These are phyloP conservation scores for Isatis lusitanica DNA, from an alignment of 441 rosid species.

Conservation along the genomic window DNA sequence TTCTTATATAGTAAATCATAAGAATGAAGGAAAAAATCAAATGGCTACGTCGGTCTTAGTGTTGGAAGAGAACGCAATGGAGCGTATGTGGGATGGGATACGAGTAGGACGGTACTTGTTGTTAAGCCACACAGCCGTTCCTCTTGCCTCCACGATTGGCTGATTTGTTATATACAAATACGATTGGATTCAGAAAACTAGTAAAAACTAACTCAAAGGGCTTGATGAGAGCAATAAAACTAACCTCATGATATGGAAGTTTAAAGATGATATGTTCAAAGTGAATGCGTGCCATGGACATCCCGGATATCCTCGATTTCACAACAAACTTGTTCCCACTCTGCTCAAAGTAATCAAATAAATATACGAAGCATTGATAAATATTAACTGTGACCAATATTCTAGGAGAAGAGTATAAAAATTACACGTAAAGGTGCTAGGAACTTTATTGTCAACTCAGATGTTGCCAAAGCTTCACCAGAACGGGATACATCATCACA, in stretches of 20 bases:
- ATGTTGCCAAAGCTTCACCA: slow-evolving; percentile 56
- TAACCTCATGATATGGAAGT: slow-evolving; percentile 69
- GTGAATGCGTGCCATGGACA: slow-evolving; percentile 63
- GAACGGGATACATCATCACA: slow-evolving; percentile 64
- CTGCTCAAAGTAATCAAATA: slow-evolving; percentile 34
- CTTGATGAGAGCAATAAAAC: not conserved
- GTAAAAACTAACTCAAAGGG: not conserved
- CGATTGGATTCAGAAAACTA: not conserved
- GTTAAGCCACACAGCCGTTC: slow-evolving; percentile 75
- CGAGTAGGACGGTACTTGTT: slow-evolving; percentile 70
- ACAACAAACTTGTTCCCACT: slow-evolving; percentile 71
- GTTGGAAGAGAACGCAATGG: no score
- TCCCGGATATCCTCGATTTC: slow-evolving; percentile 56
- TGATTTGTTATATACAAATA: slow-evolving; percentile 26
- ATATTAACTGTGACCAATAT: not conserved
- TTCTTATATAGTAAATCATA: no score
- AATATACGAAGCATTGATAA: not conserved
- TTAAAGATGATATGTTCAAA: slow-evolving; percentile 65
- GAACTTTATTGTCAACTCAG: slow-evolving; percentile 69
- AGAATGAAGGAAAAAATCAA: no score
- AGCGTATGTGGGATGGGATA: slow-evolving; percentile 62
- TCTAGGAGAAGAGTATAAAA: not conserved
- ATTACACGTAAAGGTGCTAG: slow-evolving; percentile 69
- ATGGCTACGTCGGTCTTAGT: no score
- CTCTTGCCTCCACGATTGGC: slow-evolving; percentile 82